phyloP scores from a whole-genome alignment of 805 yeast genomes.

The Kodamaea leandrae region DNA sequence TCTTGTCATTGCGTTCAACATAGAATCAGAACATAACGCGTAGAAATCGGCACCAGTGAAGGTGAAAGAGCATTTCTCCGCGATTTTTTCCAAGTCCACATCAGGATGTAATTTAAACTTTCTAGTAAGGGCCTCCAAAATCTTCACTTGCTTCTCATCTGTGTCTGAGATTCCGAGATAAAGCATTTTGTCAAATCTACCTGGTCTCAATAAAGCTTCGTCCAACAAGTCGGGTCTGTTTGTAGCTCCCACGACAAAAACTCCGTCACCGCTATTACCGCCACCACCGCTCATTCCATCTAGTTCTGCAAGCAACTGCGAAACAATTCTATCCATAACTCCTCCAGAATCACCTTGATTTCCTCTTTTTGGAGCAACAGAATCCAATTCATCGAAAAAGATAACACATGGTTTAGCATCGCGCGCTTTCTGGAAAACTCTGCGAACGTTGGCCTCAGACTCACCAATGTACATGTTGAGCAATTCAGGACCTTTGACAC shows the following conservation, averaged over 20 bases:
- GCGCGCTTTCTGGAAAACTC: conserved; percentile 89
- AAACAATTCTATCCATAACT: conserved; percentile 97
- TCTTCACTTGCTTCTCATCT: conserved; percentile 80
- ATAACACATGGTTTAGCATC: conserved; percentile 98
- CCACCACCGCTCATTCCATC: conserved; percentile 92
- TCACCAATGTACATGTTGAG: conserved; percentile 98
- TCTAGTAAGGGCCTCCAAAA: conserved; percentile 83
- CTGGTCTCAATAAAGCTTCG: conserved; percentile 90
- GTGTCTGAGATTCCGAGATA: conserved; percentile 93
- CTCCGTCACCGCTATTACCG: conserved; percentile 61
- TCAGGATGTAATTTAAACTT: conserved; percentile 64
- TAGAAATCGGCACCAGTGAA: conserved; percentile 98
- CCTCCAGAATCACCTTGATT: conserved; percentile 99
- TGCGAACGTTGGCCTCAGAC: conserved; percentile 93
- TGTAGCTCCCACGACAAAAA: conserved; percentile 98
- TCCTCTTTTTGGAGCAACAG: conserved; percentile 98
- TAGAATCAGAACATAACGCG: conserved; percentile 92
- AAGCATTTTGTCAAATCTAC: conserved; percentile 92
- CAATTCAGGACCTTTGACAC: conserved; percentile 96
- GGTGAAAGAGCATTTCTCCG: conserved; percentile 77
- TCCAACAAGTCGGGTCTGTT: conserved; percentile 94
- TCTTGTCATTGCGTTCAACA: conserved; percentile 94
- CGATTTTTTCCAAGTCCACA: conserved; percentile 58
- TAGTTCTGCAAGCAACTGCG: conserved; percentile 89
- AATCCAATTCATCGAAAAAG: conserved; percentile 95